Conservation (phyloP, 1,284 basidiomycete species). For the Cutaneotrichosporon cutaneum region DNA sequence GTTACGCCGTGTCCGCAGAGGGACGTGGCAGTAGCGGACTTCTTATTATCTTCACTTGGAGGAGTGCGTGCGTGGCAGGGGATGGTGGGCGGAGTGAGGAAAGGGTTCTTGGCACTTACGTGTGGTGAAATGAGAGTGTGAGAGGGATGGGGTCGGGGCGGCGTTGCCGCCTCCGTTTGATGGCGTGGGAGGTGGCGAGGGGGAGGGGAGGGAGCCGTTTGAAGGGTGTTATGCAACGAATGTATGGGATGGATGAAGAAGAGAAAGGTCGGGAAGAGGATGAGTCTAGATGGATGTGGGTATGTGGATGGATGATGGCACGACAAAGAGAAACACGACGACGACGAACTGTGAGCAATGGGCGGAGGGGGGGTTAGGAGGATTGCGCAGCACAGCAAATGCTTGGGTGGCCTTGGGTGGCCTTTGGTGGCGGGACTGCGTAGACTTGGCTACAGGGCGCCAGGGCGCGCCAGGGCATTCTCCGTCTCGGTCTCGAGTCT, state of each 20-base stretch:
- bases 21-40: conserved; percentile 35
- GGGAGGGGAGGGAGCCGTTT: neutral
- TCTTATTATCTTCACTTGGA: conserved; percentile 38
- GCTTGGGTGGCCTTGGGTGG: too few relatives aligned
- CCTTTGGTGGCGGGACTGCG: too few relatives aligned
- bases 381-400: too few relatives aligned
- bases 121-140: neutral
- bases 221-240: neutral
- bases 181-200: conserved; percentile 10
- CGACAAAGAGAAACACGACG: neutral
- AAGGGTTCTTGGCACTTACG: conserved; percentile 8
- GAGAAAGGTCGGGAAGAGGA: neutral
- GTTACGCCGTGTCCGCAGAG: conserved; percentile 20
- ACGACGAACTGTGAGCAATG: too few relatives aligned
- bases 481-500: too few relatives aligned
- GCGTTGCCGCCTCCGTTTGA: neutral
- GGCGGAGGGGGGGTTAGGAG: too few relatives aligned
- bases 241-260: neutral
- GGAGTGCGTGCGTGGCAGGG: neutral
- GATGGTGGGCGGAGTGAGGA: neutral
- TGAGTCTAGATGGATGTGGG: neutral
- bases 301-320: neutral
- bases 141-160: neutral
- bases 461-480: too few relatives aligned
- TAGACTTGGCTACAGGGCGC: too few relatives aligned